These are phyloP conservation scores for Dinochytrium kinnereticum DNA, from an alignment of 371 early-diverging fungal species.

Conservation along the genomic window DNA sequence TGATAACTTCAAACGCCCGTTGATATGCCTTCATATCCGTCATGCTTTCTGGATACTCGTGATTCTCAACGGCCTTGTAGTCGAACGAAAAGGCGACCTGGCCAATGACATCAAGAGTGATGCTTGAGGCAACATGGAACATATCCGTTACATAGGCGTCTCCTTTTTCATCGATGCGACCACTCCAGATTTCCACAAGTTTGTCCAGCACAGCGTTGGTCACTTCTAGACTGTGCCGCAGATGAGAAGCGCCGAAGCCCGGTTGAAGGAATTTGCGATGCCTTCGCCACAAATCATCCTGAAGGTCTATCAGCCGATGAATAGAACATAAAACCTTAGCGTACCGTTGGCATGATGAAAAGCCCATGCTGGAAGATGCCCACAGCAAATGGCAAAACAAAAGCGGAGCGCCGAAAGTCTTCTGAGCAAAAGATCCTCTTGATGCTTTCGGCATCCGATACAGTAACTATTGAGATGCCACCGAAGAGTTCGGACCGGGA, in stretches of 20 bases:
- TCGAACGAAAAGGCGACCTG: slow-evolving; percentile 30
- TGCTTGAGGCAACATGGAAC: slow-evolving; percentile 2
- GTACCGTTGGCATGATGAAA: slow-evolving; percentile 12
- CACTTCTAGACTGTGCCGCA: slow-evolving; percentile 3
- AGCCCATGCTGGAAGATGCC: neutral
- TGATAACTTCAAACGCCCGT: neutral
- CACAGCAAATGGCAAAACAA: neutral
- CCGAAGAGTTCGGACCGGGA: neutral
- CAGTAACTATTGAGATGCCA: neutral
- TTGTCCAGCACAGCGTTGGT: neutral
- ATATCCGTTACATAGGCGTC: slow-evolving; percentile 18
- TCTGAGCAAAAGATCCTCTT: neutral
- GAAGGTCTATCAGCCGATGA: neutral
- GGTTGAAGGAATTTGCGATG: slow-evolving; percentile 49
- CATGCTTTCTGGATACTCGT: neutral
- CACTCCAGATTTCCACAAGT: slow-evolving; percentile 11
- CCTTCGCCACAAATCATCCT: slow-evolving; percentile 43
- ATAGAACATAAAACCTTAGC: neutral
- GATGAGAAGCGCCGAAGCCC: slow-evolving; percentile 43
- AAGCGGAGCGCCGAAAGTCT: neutral
- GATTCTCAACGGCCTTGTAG: neutral
- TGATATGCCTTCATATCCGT: slow-evolving; percentile 4
- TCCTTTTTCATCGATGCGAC: neutral
- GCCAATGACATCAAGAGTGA: slow-evolving; percentile 34
- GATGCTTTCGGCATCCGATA: neutral